Percentiles rank a stretch among this genome's conserved stretches.
Evolutionary conservation across 1,284 basidiomycete genomes (phyloP).

Genomic region (Cryptococcus jaspeensis): DNA sequence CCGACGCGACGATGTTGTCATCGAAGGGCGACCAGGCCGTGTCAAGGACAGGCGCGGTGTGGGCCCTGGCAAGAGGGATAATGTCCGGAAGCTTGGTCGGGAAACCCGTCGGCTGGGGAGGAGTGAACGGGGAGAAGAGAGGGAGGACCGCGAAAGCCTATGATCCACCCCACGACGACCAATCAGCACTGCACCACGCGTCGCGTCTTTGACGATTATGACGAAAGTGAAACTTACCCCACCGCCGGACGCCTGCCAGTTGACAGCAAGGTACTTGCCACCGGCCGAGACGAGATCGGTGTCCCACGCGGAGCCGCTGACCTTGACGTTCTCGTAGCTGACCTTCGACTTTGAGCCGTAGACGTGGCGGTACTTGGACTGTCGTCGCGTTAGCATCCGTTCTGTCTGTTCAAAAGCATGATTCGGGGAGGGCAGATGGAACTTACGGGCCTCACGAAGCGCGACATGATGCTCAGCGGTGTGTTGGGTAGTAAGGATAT

Average conservation of each 20-base stretch:
- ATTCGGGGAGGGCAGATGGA: background rate
- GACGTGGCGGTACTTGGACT: conserved; percentile 72
- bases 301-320: conserved; percentile 89
- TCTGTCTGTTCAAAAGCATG: background rate
- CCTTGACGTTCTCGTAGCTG: conserved; percentile 85
- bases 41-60: conserved; percentile 67
- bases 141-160: conserved; percentile 87
- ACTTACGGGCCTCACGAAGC: conserved; percentile 58
- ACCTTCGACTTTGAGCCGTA: conserved; percentile 83
- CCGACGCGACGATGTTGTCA: conserved; percentile 84
- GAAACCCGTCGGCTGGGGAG: conserved; percentile 56
- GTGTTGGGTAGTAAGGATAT: background rate
- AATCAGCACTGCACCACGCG: background rate
- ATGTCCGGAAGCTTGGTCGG: conserved; percentile 85
- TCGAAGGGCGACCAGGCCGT: conserved; percentile 96
- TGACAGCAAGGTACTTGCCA: conserved; percentile 60
- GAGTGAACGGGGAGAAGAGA: conserved; percentile 68
- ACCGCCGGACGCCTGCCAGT: conserved; percentile 94
- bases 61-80: conserved; percentile 84
- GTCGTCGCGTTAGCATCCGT: conserved; percentile 1
- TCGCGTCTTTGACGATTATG: background rate
- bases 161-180: background rate
- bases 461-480: conserved; percentile 52
- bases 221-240: conserved; percentile 54
- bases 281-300: conserved; percentile 91